Percentiles rank a stretch among this genome's conserved stretches.
Conservation (phyloP, 1,284 basidiomycete genomes). For the Malassezia cuniculi region DNA sequence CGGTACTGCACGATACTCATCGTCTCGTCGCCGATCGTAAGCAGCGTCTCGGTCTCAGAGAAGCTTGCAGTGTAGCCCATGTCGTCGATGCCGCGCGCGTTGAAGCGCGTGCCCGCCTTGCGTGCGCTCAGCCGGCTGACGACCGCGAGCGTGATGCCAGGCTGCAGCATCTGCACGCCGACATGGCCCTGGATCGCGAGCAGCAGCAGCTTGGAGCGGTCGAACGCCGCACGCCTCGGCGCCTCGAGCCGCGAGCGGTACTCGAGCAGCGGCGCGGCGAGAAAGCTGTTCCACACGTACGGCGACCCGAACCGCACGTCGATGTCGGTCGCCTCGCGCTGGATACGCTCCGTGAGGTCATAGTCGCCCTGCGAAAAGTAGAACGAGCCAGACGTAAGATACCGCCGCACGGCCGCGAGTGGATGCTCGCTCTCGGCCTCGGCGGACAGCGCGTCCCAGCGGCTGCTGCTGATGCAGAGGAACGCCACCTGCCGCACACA, state of each 20-base stretch:
- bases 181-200: conserved; percentile 83
- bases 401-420: conserved; percentile 75
- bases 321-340: conserved; percentile 13
- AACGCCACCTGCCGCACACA: conserved; percentile 32
- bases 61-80: conserved; percentile 95
- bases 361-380: conserved; percentile 76
- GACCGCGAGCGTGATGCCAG: conserved; percentile 58
- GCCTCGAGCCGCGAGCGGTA: conserved; percentile 63
- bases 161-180: conserved; percentile 45
- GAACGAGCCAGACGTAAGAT: conserved; percentile 79
- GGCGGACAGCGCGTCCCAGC: conserved; percentile 26
- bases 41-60: conserved; percentile 87
- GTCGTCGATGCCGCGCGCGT: conserved; percentile 92
- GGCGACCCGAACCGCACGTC: conserved; percentile 44
- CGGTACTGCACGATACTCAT: conserved; percentile 85
- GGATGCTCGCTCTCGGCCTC: conserved; percentile 58
- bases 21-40: conserved; percentile 68
- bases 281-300: conserved; percentile 67
- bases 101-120: conserved; percentile 90
- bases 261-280: conserved; percentile 64
- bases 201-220: conserved; percentile 49
- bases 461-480: conserved; percentile 30
- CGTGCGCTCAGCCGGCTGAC: conserved; percentile 76
- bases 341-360: conserved; percentile 54
- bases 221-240: conserved; percentile 53